phyloP scores from a whole-genome alignment of 208 protist species.

The Wallacemonas collosoma region DNA sequence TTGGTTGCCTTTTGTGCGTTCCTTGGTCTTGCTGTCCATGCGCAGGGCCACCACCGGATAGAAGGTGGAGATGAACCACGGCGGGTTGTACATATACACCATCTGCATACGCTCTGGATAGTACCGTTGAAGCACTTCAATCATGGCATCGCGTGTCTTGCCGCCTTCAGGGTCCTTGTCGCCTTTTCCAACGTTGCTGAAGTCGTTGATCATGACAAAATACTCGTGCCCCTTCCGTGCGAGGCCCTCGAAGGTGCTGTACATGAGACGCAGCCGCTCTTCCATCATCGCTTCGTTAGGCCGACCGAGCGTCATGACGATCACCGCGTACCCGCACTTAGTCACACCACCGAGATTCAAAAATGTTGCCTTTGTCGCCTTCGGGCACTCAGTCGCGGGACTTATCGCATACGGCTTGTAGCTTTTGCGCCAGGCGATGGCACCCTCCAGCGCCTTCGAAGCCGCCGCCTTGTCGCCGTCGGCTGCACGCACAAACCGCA shows the following conservation, averaged over 20 bases:
- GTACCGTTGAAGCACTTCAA: constrained; percentile 36
- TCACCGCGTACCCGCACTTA: constrained; percentile 23
- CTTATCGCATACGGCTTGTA: constrained; percentile 40
- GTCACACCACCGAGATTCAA: constrained; percentile 23
- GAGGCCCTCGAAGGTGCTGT: constrained; percentile 33
- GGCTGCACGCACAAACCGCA: constrained; percentile 35
- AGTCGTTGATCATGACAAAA: constrained; percentile 42
- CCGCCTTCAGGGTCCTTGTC: constrained; percentile 25
- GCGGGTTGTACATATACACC: constrained; percentile 30
- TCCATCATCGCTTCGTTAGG: constrained; percentile 25
- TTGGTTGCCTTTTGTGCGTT: constrained; percentile 18
- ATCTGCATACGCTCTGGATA: constrained; percentile 36
- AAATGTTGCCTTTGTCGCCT: constrained; percentile 20
- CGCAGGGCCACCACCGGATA: constrained; percentile 21
- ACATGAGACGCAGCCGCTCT: constrained; percentile 32
- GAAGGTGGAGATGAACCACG: constrained; percentile 37
- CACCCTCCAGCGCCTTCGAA: constrained; percentile 16
- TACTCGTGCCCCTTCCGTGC: constrained; percentile 19
- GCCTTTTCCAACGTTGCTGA: constrained; percentile 35
- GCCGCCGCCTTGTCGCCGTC: constrained; percentile 29
- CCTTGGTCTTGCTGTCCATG: constrained; percentile 33
- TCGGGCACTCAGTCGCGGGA: constrained; percentile 7
- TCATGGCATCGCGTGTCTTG: constrained; percentile 30
- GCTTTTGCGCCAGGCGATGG: constrained; percentile 34
- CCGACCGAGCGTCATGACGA: constrained; percentile 36